phyloP scores from a whole-genome alignment of 2,329 filamentous ascomycete species.

The Aspergillus brasiliensis region DNA sequence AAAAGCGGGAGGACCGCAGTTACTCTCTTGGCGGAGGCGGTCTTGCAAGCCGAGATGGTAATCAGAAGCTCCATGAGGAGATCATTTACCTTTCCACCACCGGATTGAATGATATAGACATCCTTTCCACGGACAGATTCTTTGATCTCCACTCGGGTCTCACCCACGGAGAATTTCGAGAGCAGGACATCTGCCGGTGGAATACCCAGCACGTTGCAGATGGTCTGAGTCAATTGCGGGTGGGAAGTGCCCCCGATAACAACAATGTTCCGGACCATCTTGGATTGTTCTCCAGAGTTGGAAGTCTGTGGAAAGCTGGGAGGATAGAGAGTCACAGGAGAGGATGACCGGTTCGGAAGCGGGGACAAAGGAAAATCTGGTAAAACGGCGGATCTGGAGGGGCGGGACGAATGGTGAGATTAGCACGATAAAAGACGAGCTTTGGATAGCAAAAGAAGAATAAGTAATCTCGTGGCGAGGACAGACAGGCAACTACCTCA shows the following conservation, averaged over 20 bases:
- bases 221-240: slow-evolving; percentile 79
- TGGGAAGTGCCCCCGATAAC: slow-evolving; percentile 92
- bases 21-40: slow-evolving; percentile 86
- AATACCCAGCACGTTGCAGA: slow-evolving; percentile 86
- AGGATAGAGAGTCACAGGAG: slow-evolving; percentile 18
- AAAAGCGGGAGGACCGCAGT: slow-evolving; percentile 94
- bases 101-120: slow-evolving; percentile 97
- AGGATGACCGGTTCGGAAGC: slow-evolving; percentile 20
- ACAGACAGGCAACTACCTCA: slow-evolving; percentile 36
- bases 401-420: slow-evolving; percentile 27
- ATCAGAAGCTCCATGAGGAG: slow-evolving; percentile 95
- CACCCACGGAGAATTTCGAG: slow-evolving; percentile 90
- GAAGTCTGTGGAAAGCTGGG: slow-evolving; percentile 17
- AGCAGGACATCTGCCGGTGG: slow-evolving; percentile 82
- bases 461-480: slow-evolving; percentile 17
- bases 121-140: slow-evolving; percentile 97
- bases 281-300: slow-evolving; percentile 20
- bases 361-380: slow-evolving; percentile 30
- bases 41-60: slow-evolving; percentile 97
- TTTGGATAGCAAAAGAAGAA: slow-evolving; percentile 11
- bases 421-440: slow-evolving; percentile 19
- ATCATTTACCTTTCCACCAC: slow-evolving; percentile 91
- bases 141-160: slow-evolving; percentile 92
- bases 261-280: slow-evolving; percentile 93
- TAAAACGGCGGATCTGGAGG: slow-evolving; percentile 33